Evolutionary conservation across 1,139 yeast genomes (phyloP).

Genomic region (Pichia sp.): DNA sequence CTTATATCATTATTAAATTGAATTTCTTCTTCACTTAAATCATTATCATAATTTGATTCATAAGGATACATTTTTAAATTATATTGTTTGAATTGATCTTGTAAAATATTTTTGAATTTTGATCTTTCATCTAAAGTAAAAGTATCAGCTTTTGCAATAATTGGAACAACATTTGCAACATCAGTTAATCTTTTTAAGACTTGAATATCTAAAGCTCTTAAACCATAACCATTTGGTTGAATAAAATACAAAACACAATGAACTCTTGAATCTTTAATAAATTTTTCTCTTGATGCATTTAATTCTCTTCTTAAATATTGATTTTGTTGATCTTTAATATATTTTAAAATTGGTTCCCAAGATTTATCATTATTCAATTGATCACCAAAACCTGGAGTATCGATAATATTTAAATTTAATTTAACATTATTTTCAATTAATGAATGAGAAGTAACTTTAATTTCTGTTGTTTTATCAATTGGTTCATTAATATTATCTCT

Average conservation of each 20-base stretch:
- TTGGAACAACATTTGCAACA: slow-evolving; percentile 90
- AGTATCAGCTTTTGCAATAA: slow-evolving; percentile 89
- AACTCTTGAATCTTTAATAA: slow-evolving; percentile 83
- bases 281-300: slow-evolving; percentile 88
- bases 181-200: slow-evolving; percentile 83
- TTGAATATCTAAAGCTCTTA: slow-evolving; percentile 74
- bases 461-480: slow-evolving; percentile 81
- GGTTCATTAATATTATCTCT: slow-evolving; percentile 63
- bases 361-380: slow-evolving; percentile 92
- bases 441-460: slow-evolving; percentile 63
- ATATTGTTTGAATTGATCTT: slow-evolving; percentile 69
- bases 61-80: slow-evolving; percentile 81
- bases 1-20: slow-evolving; percentile 72
- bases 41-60: slow-evolving; percentile 44
- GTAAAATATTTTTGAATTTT: slow-evolving; percentile 65
- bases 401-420: slow-evolving; percentile 79
- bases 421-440: slow-evolving; percentile 82
- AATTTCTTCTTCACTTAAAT: slow-evolving; percentile 68
- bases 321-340: slow-evolving; percentile 93
- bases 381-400: slow-evolving; percentile 97
- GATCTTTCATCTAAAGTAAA: slow-evolving; percentile 81
- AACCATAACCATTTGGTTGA: slow-evolving; percentile 79
- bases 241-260: slow-evolving; percentile 90
- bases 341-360: slow-evolving; percentile 95
- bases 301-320: slow-evolving; percentile 89